phyloP scores from a whole-genome alignment of 345 rosid species.

The Reutealis trisperma region DNA sequence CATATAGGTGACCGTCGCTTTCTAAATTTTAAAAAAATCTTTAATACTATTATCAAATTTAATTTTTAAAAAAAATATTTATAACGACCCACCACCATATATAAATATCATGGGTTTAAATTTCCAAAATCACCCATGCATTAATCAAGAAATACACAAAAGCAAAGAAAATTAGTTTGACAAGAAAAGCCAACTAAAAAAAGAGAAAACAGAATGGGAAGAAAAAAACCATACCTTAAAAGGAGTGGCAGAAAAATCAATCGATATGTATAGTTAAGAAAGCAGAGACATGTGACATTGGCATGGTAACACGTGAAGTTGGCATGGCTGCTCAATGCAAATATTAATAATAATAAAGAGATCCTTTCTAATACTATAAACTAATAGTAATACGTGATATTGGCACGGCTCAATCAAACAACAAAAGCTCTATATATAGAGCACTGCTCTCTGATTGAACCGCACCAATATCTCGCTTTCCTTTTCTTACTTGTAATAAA shows the following conservation, averaged over 20 bases:
- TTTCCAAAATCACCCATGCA: background rate
- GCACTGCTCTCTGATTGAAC: conserved; percentile 67
- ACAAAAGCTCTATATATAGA: conserved; percentile 40
- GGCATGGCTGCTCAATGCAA: background rate
- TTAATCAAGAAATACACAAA: background rate
- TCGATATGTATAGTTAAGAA: background rate
- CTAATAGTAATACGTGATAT: conserved; percentile 54
- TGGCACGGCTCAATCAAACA: conserved; percentile 99
- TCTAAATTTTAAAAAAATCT: too few species aligned
- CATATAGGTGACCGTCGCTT: too few species aligned
- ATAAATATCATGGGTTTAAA: too few species aligned
- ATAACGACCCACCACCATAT: too few species aligned
- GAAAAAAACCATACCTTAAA: background rate
- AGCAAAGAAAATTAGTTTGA: background rate
- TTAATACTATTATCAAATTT: too few species aligned
- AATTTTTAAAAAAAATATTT: too few species aligned
- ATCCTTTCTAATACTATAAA: too few species aligned
- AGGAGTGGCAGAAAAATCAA: too few species aligned
- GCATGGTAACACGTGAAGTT: background rate
- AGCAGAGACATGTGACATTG: background rate
- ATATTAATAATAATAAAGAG: background rate
- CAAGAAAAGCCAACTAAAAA: too few species aligned
- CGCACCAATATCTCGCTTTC: conserved; percentile 78
- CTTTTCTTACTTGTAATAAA: background rate
- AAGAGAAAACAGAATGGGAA: background rate